These are phyloP conservation scores for Sarocladium oryzae DNA, from an alignment of 2,329 filamentous ascomycete species.

Conservation along the genomic window DNA sequence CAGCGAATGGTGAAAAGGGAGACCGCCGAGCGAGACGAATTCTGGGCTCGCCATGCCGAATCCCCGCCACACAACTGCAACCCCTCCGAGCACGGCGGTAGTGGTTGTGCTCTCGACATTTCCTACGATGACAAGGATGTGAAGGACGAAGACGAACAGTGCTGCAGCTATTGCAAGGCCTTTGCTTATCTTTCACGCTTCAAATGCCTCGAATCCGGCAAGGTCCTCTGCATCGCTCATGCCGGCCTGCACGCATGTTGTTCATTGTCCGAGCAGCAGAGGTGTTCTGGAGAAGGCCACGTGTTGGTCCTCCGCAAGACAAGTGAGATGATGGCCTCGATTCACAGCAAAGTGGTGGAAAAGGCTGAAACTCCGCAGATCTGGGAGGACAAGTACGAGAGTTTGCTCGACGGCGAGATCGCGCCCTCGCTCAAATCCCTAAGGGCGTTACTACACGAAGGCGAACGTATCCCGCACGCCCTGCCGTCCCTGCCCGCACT, in stretches of 20 bases:
- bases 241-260: slow-evolving; percentile 79
- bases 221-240: slow-evolving; percentile 76
- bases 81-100: slow-evolving; percentile 34
- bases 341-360: slow-evolving; percentile 72
- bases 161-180: slow-evolving; percentile 86
- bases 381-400: slow-evolving; percentile 88
- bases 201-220: slow-evolving; percentile 74
- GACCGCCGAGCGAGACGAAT: slow-evolving; percentile 57
- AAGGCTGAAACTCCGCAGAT: slow-evolving; percentile 78
- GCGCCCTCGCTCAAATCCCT: slow-evolving; percentile 81
- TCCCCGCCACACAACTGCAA: slow-evolving; percentile 46
- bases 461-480: slow-evolving; percentile 91
- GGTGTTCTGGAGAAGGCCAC: slow-evolving; percentile 65
- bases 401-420: slow-evolving; percentile 73
- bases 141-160: slow-evolving; percentile 88
- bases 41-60: slow-evolving; percentile 60
- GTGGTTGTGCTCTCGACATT: slow-evolving; percentile 53
- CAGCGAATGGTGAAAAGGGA: slow-evolving; percentile 73
- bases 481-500: slow-evolving; percentile 76
- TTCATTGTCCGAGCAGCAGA: slow-evolving; percentile 56
- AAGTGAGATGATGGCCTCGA: slow-evolving; percentile 59
- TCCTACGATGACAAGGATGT: slow-evolving; percentile 67
- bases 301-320: slow-evolving; percentile 71
- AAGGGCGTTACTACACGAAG: slow-evolving; percentile 79
- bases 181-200: slow-evolving; percentile 90